phyloP scores from a whole-genome alignment of 2,329 filamentous ascomycete genomes.

The Graphilbum sp. region DNA sequence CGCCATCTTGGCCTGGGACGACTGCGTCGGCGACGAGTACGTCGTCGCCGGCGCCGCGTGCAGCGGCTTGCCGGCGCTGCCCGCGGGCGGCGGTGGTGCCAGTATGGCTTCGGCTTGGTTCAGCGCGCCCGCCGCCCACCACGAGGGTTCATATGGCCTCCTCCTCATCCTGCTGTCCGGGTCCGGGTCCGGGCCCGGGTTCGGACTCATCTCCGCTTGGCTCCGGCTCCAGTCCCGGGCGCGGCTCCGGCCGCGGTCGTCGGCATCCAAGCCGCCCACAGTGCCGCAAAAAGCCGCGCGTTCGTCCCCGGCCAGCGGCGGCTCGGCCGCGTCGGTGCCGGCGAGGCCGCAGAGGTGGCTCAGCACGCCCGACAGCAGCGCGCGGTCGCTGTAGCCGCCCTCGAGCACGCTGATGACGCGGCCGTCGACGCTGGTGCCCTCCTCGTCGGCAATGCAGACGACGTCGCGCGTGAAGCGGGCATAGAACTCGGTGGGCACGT shows the following conservation, averaged over 20 bases:
- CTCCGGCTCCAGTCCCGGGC: not conserved
- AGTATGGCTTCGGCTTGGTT: conserved; percentile 50
- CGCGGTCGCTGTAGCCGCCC: conserved; percentile 89
- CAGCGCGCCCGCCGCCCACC: conserved; percentile 54
- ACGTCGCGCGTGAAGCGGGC: conserved; percentile 79
- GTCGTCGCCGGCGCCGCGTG: conserved; percentile 47
- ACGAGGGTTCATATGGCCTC: conserved; percentile 42
- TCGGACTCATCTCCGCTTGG: not conserved
- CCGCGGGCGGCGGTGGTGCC: conserved; percentile 26
- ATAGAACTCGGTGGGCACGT: conserved; percentile 94
- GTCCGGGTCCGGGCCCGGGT: not conserved
- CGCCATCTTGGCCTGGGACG: conserved; percentile 64
- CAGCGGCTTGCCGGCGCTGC: conserved; percentile 39
- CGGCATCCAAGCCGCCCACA: conserved; percentile 24
- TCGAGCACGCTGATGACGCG: conserved; percentile 87
- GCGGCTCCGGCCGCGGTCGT: not conserved
- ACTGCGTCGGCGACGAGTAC: conserved; percentile 76
- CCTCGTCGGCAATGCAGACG: conserved; percentile 64
- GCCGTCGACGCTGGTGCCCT: conserved; percentile 61
- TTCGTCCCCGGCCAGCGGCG: conserved; percentile 7
- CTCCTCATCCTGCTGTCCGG: too few species aligned
- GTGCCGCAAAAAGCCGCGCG: conserved; percentile 26
- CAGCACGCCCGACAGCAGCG: conserved; percentile 71
- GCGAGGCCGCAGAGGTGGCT: conserved; percentile 79
- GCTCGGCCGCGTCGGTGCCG: conserved; percentile 26